Evolutionary conservation across 2,329 filamentous ascomycete genomes (phyloP).

Genomic region (Hypoxylon sp.): DNA sequence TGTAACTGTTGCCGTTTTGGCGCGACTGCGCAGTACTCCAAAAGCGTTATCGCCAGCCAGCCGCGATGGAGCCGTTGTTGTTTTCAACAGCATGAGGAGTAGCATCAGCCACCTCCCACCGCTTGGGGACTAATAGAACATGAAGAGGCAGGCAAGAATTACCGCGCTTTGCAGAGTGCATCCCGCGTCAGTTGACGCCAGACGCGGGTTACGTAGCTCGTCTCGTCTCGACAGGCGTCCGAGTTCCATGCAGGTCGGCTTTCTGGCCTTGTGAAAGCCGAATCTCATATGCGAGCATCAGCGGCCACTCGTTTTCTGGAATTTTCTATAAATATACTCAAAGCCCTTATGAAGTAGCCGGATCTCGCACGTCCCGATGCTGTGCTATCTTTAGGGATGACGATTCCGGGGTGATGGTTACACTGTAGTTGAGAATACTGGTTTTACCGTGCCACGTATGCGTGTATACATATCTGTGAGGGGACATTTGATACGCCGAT

Average conservation of each 20-base stretch:
- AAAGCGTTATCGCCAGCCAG: not conserved
- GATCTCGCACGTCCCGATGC: conserved; percentile 16
- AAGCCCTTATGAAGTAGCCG: conserved; percentile 2
- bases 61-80: conserved; percentile 4
- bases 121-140: not conserved
- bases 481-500: too few species aligned
- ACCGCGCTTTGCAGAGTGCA: not conserved
- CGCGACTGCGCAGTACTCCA: conserved; percentile 3
- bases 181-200: not conserved
- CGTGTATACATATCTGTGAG: too few species aligned
- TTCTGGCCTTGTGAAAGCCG: not conserved
- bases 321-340: conserved; percentile 8
- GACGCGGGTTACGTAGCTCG: not conserved
- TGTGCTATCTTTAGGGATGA: conserved; percentile 19
- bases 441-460: not conserved
- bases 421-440: conserved; percentile 1
- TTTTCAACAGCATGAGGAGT: not conserved
- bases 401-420: conserved; percentile 2
- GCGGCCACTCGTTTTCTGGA: not conserved
- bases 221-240: not conserved
- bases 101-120: not conserved
- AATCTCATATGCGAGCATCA: conserved; percentile 9
- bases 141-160: too few species aligned
- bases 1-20: conserved; percentile 15
- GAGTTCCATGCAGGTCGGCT: conserved; percentile 4